Conservation (phyloP, 2,329 filamentous ascomycete species). For the Colletotrichum siamense region DNA sequence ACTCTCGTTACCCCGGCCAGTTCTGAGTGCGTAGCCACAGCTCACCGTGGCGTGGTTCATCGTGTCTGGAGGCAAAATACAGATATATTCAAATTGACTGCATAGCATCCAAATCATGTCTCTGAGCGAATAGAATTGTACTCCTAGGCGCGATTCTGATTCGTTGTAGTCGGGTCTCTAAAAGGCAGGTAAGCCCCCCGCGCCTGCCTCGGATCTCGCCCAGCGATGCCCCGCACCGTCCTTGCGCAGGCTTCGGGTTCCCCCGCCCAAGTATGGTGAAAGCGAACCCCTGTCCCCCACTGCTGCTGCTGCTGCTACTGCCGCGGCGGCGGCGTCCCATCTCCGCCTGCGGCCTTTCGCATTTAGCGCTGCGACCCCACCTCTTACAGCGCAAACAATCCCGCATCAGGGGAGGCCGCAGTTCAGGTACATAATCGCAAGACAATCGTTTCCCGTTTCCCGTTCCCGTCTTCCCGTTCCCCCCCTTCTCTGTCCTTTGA, state of each 20-base stretch:
- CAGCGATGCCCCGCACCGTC: neutral
- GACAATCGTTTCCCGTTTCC: neutral
- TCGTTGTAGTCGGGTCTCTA: neutral
- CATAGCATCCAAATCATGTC: too few species aligned
- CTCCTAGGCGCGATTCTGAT: neutral
- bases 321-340: neutral
- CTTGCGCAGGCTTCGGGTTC: neutral
- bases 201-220: neutral
- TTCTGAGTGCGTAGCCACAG: neutral
- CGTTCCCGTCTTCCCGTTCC: neutral
- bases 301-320: neutral
- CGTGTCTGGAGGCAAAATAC: too few species aligned
- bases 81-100: too few species aligned
- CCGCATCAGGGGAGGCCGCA: neutral
- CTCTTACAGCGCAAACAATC: neutral
- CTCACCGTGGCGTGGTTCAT: neutral
- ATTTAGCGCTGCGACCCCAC: slow-evolving; percentile 4
- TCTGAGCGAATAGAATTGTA: too few species aligned
- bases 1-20: neutral
- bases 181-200: neutral
- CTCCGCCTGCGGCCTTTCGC: neutral
- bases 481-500: neutral
- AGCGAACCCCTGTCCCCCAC: neutral
- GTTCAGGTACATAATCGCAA: neutral
- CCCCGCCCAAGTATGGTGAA: neutral